Percentiles rank a stretch among this genome's conserved stretches.
Evolutionary conservation across 371 early-diverging fungal species (phyloP).

Genomic region (Circinella umbellata): DNA sequence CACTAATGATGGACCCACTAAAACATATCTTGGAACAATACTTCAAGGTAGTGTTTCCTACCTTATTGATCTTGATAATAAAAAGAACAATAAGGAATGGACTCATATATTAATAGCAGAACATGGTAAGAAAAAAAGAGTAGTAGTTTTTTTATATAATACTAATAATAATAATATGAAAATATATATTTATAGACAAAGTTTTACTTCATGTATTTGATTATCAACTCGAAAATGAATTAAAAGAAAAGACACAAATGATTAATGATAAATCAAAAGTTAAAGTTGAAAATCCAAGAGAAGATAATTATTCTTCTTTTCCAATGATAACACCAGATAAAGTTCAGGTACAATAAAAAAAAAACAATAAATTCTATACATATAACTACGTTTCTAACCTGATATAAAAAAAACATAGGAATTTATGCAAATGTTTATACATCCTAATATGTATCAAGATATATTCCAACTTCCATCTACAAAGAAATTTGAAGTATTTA

Average conservation of each 20-base stretch:
- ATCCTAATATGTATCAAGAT: not conserved
- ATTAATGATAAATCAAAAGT: not conserved
- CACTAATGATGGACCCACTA: not conserved
- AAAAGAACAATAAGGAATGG: conserved; percentile 20
- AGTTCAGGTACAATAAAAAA: not conserved
- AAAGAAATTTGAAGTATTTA: not conserved
- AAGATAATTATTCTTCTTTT: not conserved
- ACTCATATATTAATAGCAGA: conserved; percentile 39
- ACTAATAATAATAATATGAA: not conserved
- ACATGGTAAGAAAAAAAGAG: conserved; percentile 24
- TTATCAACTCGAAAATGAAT: conserved; percentile 23
- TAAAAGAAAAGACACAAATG: conserved; percentile 10
- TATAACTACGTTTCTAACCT: not conserved
- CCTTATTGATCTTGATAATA: conserved; percentile 28
- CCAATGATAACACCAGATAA: conserved; percentile 1
- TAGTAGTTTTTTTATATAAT: not conserved
- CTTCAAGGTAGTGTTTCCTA: conserved; percentile 34
- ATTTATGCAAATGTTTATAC: not conserved
- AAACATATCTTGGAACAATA: conserved; percentile 2
- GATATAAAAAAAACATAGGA: not conserved
- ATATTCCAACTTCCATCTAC: not conserved
- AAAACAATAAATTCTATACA: not conserved
- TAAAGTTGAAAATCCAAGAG: not conserved
- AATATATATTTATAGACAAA: conserved; percentile 10
- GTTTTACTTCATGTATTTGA: conserved; percentile 33